phyloP scores from a whole-genome alignment of 192 early-diverging fungal genomes.

The Lunasporangiospora selenospora region DNA sequence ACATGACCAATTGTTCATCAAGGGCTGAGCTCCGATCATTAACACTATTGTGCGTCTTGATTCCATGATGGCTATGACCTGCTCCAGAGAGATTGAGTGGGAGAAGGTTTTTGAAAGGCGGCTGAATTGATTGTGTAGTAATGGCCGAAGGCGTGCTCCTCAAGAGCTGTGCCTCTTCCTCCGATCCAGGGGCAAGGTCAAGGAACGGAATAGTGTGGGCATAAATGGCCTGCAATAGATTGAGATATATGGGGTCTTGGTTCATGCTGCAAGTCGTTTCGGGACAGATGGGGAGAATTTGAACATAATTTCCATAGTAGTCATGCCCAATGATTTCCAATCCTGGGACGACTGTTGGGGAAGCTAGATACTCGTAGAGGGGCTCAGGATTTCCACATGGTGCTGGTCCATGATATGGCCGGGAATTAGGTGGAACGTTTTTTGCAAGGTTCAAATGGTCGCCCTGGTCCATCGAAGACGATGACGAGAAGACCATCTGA shows the following conservation, averaged over 20 bases:
- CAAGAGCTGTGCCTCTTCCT: slow-evolving; percentile 33
- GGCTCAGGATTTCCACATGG: slow-evolving; percentile 42
- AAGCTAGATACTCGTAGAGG: slow-evolving; percentile 39
- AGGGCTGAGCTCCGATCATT: too few species aligned
- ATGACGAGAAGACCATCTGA: slow-evolving; percentile 3
- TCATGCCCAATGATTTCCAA: slow-evolving; percentile 44
- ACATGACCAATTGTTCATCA: too few species aligned
- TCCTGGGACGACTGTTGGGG: slow-evolving; percentile 37
- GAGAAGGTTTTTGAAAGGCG: slow-evolving; percentile 39
- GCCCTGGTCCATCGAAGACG: too few species aligned
- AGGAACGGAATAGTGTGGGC: slow-evolving; percentile 42
- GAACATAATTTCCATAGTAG: slow-evolving; percentile 43
- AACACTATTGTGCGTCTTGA: too few species aligned
- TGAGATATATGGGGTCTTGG: slow-evolving; percentile 42
- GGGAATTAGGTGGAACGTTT: too few species aligned
- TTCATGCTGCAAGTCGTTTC: slow-evolving; percentile 46
- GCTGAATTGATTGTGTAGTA: slow-evolving; percentile 38
- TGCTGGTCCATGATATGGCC: slow-evolving; percentile 28
- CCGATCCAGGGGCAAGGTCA: slow-evolving; percentile 36
- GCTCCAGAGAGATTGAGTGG: too few species aligned
- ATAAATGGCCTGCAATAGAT: slow-evolving; percentile 40
- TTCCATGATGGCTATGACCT: too few species aligned
- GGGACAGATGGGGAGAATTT: slow-evolving; percentile 44
- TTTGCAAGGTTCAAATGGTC: too few species aligned
- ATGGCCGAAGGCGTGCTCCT: slow-evolving; percentile 34